Evolutionary conservation across 2,329 filamentous ascomycete species (phyloP).

Genomic region (Trichoderma gracile): DNA sequence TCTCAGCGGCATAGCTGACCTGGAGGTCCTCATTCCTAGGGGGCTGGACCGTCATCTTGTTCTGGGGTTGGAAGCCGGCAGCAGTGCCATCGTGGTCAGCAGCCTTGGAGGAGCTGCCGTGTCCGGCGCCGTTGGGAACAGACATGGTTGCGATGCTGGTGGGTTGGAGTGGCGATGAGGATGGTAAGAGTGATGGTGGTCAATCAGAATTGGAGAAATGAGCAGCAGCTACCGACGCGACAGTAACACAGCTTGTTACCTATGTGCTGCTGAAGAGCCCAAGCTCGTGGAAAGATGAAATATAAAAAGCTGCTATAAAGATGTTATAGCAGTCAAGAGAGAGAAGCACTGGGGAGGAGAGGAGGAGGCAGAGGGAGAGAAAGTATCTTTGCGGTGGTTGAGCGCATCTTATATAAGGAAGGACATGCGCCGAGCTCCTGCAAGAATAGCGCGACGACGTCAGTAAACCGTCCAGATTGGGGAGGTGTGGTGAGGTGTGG

Average conservation of each 20-base stretch:
- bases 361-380: background rate
- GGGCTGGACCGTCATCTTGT: constrained; percentile 71
- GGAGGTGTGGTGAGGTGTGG: background rate
- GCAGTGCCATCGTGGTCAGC: constrained; percentile 27
- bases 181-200: background rate
- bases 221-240: background rate
- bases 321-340: background rate
- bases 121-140: constrained; percentile 31
- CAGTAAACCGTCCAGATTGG: background rate
- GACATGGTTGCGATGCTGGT: constrained; percentile 24
- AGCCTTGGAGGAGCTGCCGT: constrained; percentile 37
- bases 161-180: background rate
- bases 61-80: constrained; percentile 52
- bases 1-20: constrained; percentile 69
- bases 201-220: background rate
- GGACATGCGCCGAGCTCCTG: background rate
- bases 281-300: background rate
- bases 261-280: background rate
- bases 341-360: background rate
- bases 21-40: constrained; percentile 83
- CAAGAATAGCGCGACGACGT: constrained; percentile 1
- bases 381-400: background rate
- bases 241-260: background rate
- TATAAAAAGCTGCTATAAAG: background rate
- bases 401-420: constrained; percentile 12